Base-by-base conservation (phyloP, 2,329 filamentous ascomycete species). In the Emydomyces testavorans region DNA sequence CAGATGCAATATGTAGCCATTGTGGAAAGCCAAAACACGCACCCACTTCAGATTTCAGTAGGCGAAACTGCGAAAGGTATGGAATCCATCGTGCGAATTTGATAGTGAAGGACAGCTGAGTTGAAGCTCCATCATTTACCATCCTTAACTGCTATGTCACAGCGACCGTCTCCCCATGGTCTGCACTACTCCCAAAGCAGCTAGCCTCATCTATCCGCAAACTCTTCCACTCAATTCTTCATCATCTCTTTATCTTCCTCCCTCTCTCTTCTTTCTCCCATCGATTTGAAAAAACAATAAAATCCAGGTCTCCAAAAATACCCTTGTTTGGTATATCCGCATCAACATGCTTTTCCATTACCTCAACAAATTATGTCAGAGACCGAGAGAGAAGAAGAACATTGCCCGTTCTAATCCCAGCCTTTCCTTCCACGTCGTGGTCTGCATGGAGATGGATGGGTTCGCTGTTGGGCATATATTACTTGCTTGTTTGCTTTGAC, bases 401-500 rank as follows among this genome's bases (percentile, higher is more conserved):
- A 45, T 15, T 63, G 65, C 65, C 66, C 63, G 57, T 66, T 66
- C 62, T 66, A 69, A 68, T 68, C 65, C 65, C 60, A 60, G 50
- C 57, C 46, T 58, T 53, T 46, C 36, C 46, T n/a, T 35, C 39
- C 31, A 49, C 51, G 50, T 52, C 42, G 54, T 42, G 46, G 51
- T 10, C 23, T 24, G 43, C 46, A 52, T 52, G 57, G 58, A 58
- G 59, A 62, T 61, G 54, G 56, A 57, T 61, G 64, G 66, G 64
- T 69, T 69, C 66, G 66, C 66, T 67, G 4, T 62, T 68, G 64
- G 64, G 66, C 65, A 63, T 58, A 69, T 62, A 69, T 56, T 31
- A 13, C 23, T 18, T 45, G 7, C 35, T 46, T 24, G 13, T 38
- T 26, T 38, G 6, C 10, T 29, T 21, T 34, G 24, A 23, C 18